Evolutionary conservation across 768 basidiomycete species (phyloP).

Genomic region (Dioszegia crocea): DNA sequence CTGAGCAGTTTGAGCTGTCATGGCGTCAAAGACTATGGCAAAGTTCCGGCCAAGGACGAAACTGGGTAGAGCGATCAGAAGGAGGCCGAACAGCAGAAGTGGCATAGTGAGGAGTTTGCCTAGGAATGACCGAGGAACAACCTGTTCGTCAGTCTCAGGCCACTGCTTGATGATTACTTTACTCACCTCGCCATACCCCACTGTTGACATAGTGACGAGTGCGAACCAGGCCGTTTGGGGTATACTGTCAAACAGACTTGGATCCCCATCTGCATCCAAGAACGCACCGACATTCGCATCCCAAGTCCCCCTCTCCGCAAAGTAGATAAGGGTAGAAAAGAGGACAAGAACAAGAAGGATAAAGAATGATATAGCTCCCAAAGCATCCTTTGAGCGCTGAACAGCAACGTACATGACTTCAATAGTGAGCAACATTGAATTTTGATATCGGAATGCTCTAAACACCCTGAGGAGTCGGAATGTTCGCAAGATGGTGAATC

Average conservation of each 20-base stretch:
- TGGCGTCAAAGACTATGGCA: slow-evolving; percentile 80
- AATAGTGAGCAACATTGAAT: slow-evolving; percentile 56
- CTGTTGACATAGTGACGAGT: slow-evolving; percentile 66
- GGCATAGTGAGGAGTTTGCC: slow-evolving; percentile 81
- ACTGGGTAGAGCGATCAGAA: slow-evolving; percentile 82
- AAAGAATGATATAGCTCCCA: slow-evolving; percentile 82
- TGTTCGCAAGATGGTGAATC: slow-evolving; percentile 85
- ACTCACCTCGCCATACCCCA: slow-evolving; percentile 80
- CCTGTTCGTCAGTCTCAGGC: neutral
- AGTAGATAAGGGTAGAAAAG: slow-evolving; percentile 85
- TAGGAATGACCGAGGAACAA: slow-evolving; percentile 75
- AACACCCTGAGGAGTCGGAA: slow-evolving; percentile 86
- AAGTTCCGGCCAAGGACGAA: slow-evolving; percentile 92
- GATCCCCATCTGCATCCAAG: slow-evolving; percentile 70
- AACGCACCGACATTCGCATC: slow-evolving; percentile 73
- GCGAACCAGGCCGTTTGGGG: slow-evolving; percentile 74
- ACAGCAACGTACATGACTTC: slow-evolving; percentile 77
- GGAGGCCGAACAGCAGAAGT: slow-evolving; percentile 76
- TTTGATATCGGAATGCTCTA: slow-evolving; percentile 71
- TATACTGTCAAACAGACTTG: slow-evolving; percentile 57
- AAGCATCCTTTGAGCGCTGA: slow-evolving; percentile 75
- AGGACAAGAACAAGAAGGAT: slow-evolving; percentile 80
- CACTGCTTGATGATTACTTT: no score
- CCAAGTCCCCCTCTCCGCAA: slow-evolving; percentile 87
- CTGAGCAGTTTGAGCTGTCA: slow-evolving; percentile 52